Evolutionary conservation across 2,329 filamentous ascomycete genomes (phyloP).

Genomic region (Cadophora luteo-olivacea): DNA sequence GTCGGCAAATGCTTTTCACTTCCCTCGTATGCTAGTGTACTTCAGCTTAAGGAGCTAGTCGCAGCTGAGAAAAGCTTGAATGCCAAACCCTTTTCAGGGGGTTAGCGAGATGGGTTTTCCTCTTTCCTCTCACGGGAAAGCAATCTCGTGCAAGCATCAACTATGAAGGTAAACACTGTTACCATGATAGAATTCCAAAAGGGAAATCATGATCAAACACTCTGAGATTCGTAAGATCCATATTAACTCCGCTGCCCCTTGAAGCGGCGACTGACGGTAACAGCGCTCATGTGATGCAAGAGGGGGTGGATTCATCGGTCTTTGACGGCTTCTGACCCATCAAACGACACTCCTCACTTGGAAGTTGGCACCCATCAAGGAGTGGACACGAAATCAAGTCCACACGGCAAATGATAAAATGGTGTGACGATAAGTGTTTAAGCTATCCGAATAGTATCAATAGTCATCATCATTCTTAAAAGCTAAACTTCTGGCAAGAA

Average conservation of each 20-base stretch:
- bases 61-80: neutral
- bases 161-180: neutral
- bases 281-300: neutral
- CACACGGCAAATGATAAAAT: neutral
- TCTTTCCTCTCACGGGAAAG: neutral
- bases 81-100: neutral
- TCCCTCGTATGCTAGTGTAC: neutral
- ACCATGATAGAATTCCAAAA: too few relatives aligned
- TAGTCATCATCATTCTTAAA: neutral
- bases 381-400: neutral
- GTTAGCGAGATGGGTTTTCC: neutral
- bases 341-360: neutral
- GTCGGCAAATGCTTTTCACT: constrained; percentile 2
- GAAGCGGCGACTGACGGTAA: neutral
- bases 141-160: neutral
- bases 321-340: neutral
- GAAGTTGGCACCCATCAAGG: neutral
- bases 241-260: neutral
- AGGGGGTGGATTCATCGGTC: neutral
- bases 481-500: neutral
- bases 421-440: neutral
- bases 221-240: too few relatives aligned
- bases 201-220: too few relatives aligned
- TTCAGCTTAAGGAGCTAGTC: neutral
- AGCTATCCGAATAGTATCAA: neutral